Evolutionary conservation across 768 basidiomycete species (phyloP).

Genomic region (Clavulina sp.): DNA sequence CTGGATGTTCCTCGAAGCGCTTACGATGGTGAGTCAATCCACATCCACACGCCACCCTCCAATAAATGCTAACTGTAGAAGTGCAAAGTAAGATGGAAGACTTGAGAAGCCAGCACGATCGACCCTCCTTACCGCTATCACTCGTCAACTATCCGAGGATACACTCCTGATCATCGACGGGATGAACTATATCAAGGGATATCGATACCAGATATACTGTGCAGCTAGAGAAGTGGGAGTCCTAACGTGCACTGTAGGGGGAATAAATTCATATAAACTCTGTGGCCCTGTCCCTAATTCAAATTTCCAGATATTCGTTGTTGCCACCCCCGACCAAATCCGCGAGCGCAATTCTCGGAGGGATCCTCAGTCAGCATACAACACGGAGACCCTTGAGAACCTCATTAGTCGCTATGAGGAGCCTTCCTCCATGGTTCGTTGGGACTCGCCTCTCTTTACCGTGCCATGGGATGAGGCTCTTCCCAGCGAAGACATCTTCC

Average conservation of each 20-base stretch:
- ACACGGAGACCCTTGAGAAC: slow-evolving; percentile 45
- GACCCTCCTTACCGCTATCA: slow-evolving; percentile 65
- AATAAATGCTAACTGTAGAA: not conserved
- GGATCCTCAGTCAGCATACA: slow-evolving; percentile 32
- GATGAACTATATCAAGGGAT: slow-evolving; percentile 96
- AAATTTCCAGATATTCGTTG: slow-evolving; percentile 46
- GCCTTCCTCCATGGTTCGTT: slow-evolving; percentile 94
- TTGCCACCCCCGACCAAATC: slow-evolving; percentile 58
- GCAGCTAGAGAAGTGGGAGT: slow-evolving; percentile 77
- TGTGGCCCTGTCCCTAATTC: slow-evolving; percentile 7
- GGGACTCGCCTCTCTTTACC: slow-evolving; percentile 92
- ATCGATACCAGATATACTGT: slow-evolving; percentile 95
- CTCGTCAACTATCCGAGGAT: slow-evolving; percentile 49
- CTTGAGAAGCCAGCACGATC: slow-evolving; percentile 82
- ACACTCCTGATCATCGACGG: slow-evolving; percentile 80
- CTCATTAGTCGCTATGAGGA: slow-evolving; percentile 84
- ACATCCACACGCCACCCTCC: not conserved
- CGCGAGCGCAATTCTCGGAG: slow-evolving; percentile 53
- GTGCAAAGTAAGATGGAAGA: slow-evolving; percentile 35
- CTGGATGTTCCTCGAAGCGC: slow-evolving; percentile 44
- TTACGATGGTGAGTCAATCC: slow-evolving; percentile 49
- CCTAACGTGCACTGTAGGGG: slow-evolving; percentile 68
- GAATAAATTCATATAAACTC: slow-evolving; percentile 1
- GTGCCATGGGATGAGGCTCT: slow-evolving; percentile 56
- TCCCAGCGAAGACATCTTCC: slow-evolving; percentile 59